Conservation (phyloP, 129 eudicot genomes). For the Helichrysum umbraculigerum region DNA sequence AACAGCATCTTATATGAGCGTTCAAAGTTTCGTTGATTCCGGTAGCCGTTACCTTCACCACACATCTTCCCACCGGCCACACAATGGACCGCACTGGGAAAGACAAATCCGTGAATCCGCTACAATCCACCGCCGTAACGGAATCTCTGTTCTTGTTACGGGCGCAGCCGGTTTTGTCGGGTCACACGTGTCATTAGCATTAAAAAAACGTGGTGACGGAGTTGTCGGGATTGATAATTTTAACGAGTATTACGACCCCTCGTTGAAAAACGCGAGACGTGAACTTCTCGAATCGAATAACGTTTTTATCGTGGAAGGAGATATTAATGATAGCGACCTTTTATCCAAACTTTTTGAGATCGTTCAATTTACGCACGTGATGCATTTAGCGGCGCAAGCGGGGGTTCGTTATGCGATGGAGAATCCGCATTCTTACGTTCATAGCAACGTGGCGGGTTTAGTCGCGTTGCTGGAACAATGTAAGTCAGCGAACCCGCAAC, state of each 20-base stretch:
- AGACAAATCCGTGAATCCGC: slow-evolving; percentile 58
- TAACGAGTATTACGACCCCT: slow-evolving; percentile 48
- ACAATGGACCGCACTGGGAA: slow-evolving; percentile 53
- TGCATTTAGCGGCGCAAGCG: slow-evolving; percentile 71
- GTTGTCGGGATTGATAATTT: slow-evolving; percentile 59
- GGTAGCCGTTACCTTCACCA: slow-evolving; percentile 43
- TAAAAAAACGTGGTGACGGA: slow-evolving; percentile 61
- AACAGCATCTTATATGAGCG: slow-evolving; percentile 59
- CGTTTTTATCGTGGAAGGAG: slow-evolving; percentile 54
- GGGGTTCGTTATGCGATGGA: slow-evolving; percentile 65
- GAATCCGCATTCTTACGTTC: slow-evolving; percentile 56
- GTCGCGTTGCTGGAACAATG: slow-evolving; percentile 51
- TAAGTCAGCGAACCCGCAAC: slow-evolving; percentile 50
- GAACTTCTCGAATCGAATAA: slow-evolving; percentile 28
- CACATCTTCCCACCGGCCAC: slow-evolving; percentile 20
- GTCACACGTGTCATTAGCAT: slow-evolving; percentile 44
- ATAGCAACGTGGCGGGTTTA: slow-evolving; percentile 53
- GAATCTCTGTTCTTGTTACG: slow-evolving; percentile 47
- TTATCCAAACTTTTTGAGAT: slow-evolving; percentile 45
- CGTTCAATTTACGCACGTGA: slow-evolving; percentile 54
- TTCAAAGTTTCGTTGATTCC: slow-evolving; percentile 63
- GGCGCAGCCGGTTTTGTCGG: slow-evolving; percentile 69
- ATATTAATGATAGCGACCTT: slow-evolving; percentile 39
- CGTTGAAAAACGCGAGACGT: slow-evolving; percentile 44
- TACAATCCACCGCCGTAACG: slow-evolving; percentile 42